Evolutionary conservation across 2,329 filamentous ascomycete species (phyloP).

Genomic region (Laburnicola sp.): DNA sequence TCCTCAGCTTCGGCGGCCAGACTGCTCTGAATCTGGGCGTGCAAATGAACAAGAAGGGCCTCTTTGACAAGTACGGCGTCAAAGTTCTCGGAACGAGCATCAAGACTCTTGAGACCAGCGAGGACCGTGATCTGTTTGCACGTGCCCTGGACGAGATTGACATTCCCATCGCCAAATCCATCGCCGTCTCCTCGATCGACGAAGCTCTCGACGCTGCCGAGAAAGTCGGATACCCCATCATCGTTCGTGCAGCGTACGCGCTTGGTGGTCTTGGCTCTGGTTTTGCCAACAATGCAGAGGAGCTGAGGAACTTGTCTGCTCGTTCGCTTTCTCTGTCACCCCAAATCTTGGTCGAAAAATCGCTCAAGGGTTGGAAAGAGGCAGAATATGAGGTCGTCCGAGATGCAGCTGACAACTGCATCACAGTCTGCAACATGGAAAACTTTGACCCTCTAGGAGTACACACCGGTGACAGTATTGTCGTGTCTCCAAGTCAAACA

Average conservation of each 20-base stretch:
- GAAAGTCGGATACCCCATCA: conserved; percentile 92
- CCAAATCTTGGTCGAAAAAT: conserved; percentile 97
- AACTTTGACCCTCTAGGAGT: conserved; percentile 98
- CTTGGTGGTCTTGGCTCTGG: conserved; percentile 94
- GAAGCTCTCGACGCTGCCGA: conserved; percentile 87
- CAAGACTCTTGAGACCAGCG: conserved; percentile 88
- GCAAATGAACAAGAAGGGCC: conserved; percentile 92
- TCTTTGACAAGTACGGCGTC: conserved; percentile 93
- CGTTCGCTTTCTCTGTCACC: conserved; percentile 90
- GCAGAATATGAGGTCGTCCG: conserved; percentile 98
- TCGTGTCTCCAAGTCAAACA: conserved; percentile 95
- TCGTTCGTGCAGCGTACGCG: conserved; percentile 95
- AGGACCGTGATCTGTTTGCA: conserved; percentile 94
- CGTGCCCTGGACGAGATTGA: conserved; percentile 96
- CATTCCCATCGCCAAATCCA: conserved; percentile 95
- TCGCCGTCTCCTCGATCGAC: conserved; percentile 87
- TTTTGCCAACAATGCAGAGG: conserved; percentile 91
- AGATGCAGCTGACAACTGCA: conserved; percentile 97
- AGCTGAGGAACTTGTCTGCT: conserved; percentile 90
- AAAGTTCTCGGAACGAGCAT: conserved; percentile 95
- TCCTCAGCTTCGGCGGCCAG: conserved; percentile 96
- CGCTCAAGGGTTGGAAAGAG: conserved; percentile 99
- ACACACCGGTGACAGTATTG: conserved; percentile 98
- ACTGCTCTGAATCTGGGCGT: conserved; percentile 96
- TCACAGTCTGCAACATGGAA: conserved; percentile 98